These are phyloP conservation scores for Viola odorata DNA, from an alignment of 345 rosid species.

Conservation along the genomic window DNA sequence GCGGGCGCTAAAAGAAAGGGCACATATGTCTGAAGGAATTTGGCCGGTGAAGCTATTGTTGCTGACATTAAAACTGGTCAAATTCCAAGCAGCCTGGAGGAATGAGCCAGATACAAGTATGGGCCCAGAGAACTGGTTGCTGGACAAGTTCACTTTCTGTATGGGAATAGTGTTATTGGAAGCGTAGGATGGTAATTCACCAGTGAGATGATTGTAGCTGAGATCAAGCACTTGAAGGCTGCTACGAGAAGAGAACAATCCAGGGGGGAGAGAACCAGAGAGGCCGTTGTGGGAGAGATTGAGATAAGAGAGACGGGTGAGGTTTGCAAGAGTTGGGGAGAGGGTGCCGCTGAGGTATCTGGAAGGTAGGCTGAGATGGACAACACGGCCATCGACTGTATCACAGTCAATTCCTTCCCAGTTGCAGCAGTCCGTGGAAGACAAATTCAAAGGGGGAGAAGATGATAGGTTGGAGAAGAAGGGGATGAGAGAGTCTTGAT, in stretches of 20 bases:
- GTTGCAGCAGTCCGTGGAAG: constrained; percentile 18
- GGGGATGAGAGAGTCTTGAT: constrained; percentile 15
- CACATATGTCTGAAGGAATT: background rate
- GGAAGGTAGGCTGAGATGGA: constrained; percentile 8
- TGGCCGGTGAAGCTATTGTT: background rate
- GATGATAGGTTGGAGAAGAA: background rate
- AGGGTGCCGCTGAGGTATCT: constrained; percentile 13
- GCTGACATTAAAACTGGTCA: background rate
- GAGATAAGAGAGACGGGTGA: constrained; percentile 12
- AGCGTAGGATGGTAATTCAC: constrained; percentile 11
- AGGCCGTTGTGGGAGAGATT: constrained; percentile 20
- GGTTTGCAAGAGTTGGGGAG: constrained; percentile 8
- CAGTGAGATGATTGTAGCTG: constrained; percentile 15
- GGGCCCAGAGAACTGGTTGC: background rate
- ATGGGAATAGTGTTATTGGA: background rate
- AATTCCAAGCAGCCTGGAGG: background rate
- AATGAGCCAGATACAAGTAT: background rate
- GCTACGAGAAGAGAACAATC: background rate
- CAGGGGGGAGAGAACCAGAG: constrained; percentile 1
- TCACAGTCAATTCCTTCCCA: constrained; percentile 23
- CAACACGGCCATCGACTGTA: background rate
- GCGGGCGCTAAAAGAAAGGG: background rate
- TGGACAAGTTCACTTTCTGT: background rate
- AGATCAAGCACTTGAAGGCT: constrained; percentile 12
- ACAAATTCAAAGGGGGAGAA: constrained; percentile 17